These are phyloP conservation scores for Chalara sp. DNA, from an alignment of 2,329 filamentous ascomycete species.

Conservation along the genomic window DNA sequence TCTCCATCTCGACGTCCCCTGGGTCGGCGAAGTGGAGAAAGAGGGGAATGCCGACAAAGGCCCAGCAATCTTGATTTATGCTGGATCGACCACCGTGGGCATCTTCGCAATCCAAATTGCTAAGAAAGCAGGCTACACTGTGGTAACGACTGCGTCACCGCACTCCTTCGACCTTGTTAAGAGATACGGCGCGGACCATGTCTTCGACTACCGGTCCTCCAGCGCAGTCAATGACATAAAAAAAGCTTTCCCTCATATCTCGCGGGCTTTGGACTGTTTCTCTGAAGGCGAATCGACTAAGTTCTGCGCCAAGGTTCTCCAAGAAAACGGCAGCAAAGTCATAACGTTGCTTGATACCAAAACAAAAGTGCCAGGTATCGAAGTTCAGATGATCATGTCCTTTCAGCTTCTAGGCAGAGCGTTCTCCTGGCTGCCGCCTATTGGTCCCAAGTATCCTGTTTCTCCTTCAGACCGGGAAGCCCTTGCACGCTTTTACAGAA, in stretches of 20 bases:
- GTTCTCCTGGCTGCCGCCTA: slow-evolving; percentile 15
- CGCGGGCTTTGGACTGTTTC: slow-evolving; percentile 43
- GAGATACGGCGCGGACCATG: slow-evolving; percentile 33
- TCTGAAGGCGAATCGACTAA: slow-evolving; percentile 27
- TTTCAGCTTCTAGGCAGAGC: not conserved
- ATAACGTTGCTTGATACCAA: slow-evolving; percentile 33
- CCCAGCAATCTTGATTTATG: slow-evolving; percentile 8
- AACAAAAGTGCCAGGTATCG: slow-evolving; percentile 5
- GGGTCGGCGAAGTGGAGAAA: slow-evolving; percentile 1
- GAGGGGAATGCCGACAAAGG: not conserved
- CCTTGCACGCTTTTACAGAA: slow-evolving; percentile 24
- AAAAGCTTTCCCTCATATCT: slow-evolving; percentile 30
- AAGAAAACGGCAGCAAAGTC: slow-evolving; percentile 36
- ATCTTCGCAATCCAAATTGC: slow-evolving; percentile 38
- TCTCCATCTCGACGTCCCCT: slow-evolving; percentile 18
- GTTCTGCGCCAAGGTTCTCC: slow-evolving; percentile 26
- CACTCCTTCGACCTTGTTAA: slow-evolving; percentile 39
- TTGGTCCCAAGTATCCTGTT: slow-evolving; percentile 3
- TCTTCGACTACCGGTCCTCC: slow-evolving; percentile 41
- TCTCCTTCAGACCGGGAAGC: slow-evolving; percentile 2
- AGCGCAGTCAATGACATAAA: slow-evolving; percentile 37
- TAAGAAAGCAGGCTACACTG: slow-evolving; percentile 28
- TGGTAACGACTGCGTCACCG: slow-evolving; percentile 38
- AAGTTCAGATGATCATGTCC: slow-evolving; percentile 5
- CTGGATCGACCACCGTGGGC: slow-evolving; percentile 15